Percentiles rank a stretch among this genome's conserved stretches.
These are phyloP conservation scores for Didymella keratinophila DNA, from an alignment of 2,329 filamentous ascomycete genomes.

Conservation along the genomic window DNA sequence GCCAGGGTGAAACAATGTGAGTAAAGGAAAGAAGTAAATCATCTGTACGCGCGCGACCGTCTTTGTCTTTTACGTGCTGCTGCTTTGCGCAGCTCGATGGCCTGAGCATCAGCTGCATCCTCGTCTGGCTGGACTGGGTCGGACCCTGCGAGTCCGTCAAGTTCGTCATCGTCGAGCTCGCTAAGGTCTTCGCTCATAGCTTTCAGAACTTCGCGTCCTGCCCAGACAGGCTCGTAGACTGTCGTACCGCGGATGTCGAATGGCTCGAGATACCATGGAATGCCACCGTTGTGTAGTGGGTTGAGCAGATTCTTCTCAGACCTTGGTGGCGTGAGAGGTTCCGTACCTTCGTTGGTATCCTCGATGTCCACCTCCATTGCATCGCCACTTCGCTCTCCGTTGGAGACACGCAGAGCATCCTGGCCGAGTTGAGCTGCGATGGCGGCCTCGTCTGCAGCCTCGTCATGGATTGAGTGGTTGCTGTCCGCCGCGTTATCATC, in stretches of 20 bases:
- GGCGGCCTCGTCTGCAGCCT: slow-evolving; percentile 47
- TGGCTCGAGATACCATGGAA: slow-evolving; percentile 85
- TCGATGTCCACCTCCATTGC: slow-evolving; percentile 34
- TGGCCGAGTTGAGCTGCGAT: slow-evolving; percentile 47
- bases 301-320: slow-evolving; percentile 61
- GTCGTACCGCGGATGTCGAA: slow-evolving; percentile 84
- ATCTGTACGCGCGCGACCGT: slow-evolving; percentile 36
- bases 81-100: slow-evolving; percentile 39
- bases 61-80: slow-evolving; percentile 44
- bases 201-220: slow-evolving; percentile 73
- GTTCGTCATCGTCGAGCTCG: slow-evolving; percentile 89
- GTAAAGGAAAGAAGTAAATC: slow-evolving; percentile 16
- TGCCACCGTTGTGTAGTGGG: slow-evolving; percentile 66
- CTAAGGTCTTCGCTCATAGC: slow-evolving; percentile 86
- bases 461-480: slow-evolving; percentile 39
- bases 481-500: slow-evolving; percentile 45
- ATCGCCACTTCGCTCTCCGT: slow-evolving; percentile 24
- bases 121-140: slow-evolving; percentile 42
- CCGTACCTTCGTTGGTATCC: slow-evolving; percentile 31
- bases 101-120: slow-evolving; percentile 32
- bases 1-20: slow-evolving; percentile 20
- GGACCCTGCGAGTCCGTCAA: slow-evolving; percentile 65
- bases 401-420: slow-evolving; percentile 35
- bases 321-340: slow-evolving; percentile 71
- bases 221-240: slow-evolving; percentile 75